Conservation (phyloP, 164 flowering plant species). For the Liquidambar formosana region DNA sequence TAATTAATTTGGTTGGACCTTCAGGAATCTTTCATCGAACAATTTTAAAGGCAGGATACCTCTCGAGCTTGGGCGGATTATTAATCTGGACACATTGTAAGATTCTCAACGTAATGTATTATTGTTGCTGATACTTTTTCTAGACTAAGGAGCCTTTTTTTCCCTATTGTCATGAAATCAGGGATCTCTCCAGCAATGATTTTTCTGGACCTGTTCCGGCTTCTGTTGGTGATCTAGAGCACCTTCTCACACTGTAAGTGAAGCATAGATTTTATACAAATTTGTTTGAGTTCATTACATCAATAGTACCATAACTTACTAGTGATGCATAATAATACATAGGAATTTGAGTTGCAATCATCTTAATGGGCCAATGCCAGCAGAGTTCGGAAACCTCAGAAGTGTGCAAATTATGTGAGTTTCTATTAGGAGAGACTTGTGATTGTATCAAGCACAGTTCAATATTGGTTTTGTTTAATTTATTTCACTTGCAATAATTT, state of each 20-base stretch:
- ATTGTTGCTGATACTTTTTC: not conserved
- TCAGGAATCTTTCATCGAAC: slow-evolving; percentile 82
- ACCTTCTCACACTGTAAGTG: slow-evolving; percentile 75
- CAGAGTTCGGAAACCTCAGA: slow-evolving; percentile 78
- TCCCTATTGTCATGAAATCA: slow-evolving; percentile 15
- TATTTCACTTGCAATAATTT: not conserved
- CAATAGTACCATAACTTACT: not conserved
- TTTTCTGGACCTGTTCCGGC: slow-evolving; percentile 76
- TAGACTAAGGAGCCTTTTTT: not conserved
- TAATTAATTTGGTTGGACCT: not conserved
- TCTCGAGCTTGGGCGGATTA: slow-evolving; percentile 66
- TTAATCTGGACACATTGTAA: slow-evolving; percentile 89
- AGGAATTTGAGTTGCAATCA: slow-evolving; percentile 71
- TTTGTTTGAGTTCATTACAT: not conserved
- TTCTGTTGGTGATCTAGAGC: slow-evolving; percentile 85
- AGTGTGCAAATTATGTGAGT: slow-evolving; percentile 76
- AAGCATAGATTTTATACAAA: not conserved
- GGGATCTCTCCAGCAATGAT: slow-evolving; percentile 81
- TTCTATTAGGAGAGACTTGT: not conserved
- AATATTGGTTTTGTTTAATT: not conserved
- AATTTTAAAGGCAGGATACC: slow-evolving; percentile 75
- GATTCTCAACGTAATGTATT: slow-evolving; percentile 7
- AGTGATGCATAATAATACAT: not conserved
- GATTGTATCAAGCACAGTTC: not conserved
- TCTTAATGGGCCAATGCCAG: slow-evolving; percentile 63